Conservation (phyloP, 2,329 filamentous ascomycete species). For the Neonectria punicea region DNA sequence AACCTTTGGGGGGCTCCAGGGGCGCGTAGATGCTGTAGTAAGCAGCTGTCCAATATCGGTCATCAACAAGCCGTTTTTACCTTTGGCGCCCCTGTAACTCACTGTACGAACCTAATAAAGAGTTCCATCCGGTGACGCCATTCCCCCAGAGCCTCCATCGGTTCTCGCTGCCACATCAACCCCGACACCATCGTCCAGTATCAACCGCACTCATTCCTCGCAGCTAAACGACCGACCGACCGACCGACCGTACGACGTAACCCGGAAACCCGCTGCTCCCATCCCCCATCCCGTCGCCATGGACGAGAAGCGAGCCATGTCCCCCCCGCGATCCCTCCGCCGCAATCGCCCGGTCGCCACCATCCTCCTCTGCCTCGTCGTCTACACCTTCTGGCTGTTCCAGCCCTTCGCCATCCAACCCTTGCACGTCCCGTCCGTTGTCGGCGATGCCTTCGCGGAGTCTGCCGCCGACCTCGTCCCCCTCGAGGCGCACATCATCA, state of each 20-base stretch:
- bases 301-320: constrained; percentile 48
- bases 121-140: not conserved
- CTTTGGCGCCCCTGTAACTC: not conserved
- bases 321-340: constrained; percentile 37
- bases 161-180: not conserved
- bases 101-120: too few relatives aligned
- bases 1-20: not conserved
- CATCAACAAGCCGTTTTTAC: not conserved
- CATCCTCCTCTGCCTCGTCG: constrained; percentile 38
- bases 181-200: constrained; percentile 1
- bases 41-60: not conserved
- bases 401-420: constrained; percentile 34
- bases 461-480: constrained; percentile 64
- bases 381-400: constrained; percentile 43
- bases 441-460: constrained; percentile 18
- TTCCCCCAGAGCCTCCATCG: not conserved
- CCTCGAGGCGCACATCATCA: constrained; percentile 95
- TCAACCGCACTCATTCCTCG: not conserved
- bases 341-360: constrained; percentile 38
- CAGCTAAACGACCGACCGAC: not conserved
- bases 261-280: not conserved
- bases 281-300: constrained; percentile 33
- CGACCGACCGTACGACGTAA: not conserved
- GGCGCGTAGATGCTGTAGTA: not conserved
- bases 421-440: not conserved